Conservation (phyloP, 2,329 filamentous ascomycete genomes). For the Magnaporthiopsis poae region DNA sequence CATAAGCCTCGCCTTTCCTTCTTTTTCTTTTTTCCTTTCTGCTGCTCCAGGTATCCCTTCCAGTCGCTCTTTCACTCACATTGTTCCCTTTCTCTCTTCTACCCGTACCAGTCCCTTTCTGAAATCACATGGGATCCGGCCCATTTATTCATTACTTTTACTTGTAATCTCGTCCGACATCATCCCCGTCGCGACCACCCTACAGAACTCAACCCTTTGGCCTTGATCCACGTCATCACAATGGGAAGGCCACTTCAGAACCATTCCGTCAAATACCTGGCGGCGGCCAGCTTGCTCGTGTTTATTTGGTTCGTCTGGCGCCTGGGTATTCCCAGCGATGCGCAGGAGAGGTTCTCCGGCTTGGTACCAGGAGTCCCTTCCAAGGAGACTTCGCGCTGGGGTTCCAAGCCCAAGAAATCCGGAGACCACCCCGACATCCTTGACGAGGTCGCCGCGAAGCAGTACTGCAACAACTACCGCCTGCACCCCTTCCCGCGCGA, state of each 20-base stretch:
- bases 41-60: background rate
- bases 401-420: background rate
- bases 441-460: slow-evolving; percentile 1
- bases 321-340: slow-evolving; percentile 3
- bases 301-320: slow-evolving; percentile 8
- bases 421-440: slow-evolving; percentile 10
- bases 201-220: background rate
- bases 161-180: background rate
- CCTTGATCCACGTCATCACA: background rate
- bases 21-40: background rate
- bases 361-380: background rate
- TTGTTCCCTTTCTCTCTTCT: background rate
- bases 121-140: background rate
- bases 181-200: background rate
- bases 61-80: background rate
- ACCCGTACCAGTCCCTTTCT: background rate
- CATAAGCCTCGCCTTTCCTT: background rate
- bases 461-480: slow-evolving; percentile 24
- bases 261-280: slow-evolving; percentile 5
- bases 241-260: slow-evolving; percentile 2
- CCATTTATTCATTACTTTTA: background rate
- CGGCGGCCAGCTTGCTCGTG: slow-evolving; percentile 6
- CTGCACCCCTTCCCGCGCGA: slow-evolving; percentile 43
- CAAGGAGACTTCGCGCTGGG: too few species aligned
- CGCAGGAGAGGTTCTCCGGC: background rate